These are phyloP conservation scores for Rosa persica DNA, from an alignment of 306 rosid species.

Conservation along the genomic window DNA sequence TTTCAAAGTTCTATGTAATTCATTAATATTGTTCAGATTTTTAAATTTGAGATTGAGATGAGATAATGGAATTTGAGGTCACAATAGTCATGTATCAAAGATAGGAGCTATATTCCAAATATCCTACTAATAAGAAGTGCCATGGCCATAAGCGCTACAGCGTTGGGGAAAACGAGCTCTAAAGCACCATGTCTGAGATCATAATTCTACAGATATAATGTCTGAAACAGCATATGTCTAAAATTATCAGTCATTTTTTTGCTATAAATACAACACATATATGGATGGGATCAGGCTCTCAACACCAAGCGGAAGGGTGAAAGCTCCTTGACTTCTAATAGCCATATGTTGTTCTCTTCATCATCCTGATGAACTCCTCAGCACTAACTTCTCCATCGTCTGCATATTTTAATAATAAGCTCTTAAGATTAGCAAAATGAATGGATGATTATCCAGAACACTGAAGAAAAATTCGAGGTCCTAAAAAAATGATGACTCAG, in stretches of 20 bases:
- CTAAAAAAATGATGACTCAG: neutral
- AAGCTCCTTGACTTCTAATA: constrained; percentile 21
- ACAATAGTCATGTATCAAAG: neutral
- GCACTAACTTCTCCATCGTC: constrained; percentile 65
- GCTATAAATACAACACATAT: constrained; percentile 17
- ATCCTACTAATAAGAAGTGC: neutral
- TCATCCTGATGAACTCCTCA: constrained; percentile 66
- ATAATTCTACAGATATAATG: neutral
- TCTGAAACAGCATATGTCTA: neutral
- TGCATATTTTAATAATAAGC: constrained; percentile 30
- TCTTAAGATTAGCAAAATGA: constrained; percentile 1
- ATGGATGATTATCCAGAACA: neutral
- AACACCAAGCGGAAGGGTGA: constrained; percentile 1
- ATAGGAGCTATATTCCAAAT: neutral
- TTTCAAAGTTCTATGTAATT: no score
- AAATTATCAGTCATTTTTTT: neutral
- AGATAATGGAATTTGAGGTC: neutral
- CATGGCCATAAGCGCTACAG: neutral
- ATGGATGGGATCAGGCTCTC: constrained; percentile 3
- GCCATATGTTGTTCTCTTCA: constrained; percentile 55
- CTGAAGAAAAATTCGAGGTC: neutral
- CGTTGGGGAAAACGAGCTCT: neutral
- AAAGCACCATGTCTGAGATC: constrained; percentile 1
- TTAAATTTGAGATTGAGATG: no score
- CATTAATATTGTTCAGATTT: no score